Evolutionary conservation across 2,329 filamentous ascomycete species (phyloP).

Genomic region (Chrysosporium keratinophilum): DNA sequence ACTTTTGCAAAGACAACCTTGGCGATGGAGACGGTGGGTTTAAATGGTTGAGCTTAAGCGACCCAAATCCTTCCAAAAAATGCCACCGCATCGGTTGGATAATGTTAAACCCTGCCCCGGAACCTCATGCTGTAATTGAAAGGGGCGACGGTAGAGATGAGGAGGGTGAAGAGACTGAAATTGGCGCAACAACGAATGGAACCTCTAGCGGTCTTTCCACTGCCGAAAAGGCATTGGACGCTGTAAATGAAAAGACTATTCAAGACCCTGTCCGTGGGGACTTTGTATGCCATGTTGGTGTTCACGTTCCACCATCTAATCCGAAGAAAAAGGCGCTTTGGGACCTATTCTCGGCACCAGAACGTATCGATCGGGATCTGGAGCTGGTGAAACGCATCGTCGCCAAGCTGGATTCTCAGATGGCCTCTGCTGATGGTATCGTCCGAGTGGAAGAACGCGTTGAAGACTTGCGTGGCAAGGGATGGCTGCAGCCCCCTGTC

Average conservation of each 20-base stretch:
- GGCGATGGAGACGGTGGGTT: slow-evolving; percentile 86
- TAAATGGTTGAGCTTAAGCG: slow-evolving; percentile 90
- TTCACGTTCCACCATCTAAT: slow-evolving; percentile 78
- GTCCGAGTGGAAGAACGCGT: slow-evolving; percentile 77
- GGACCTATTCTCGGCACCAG: slow-evolving; percentile 91
- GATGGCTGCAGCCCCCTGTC: slow-evolving; percentile 58
- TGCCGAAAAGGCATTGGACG: slow-evolving; percentile 78
- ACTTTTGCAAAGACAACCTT: slow-evolving; percentile 87
- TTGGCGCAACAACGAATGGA: slow-evolving; percentile 24
- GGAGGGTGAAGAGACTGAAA: slow-evolving; percentile 46
- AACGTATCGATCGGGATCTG: slow-evolving; percentile 84
- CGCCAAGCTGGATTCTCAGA: slow-evolving; percentile 72
- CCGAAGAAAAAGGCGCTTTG: slow-evolving; percentile 91
- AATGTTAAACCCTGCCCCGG: slow-evolving; percentile 72
- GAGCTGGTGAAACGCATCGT: slow-evolving; percentile 72
- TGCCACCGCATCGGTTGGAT: slow-evolving; percentile 99
- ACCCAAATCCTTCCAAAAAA: slow-evolving; percentile 92
- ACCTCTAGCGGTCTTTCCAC: slow-evolving; percentile 35
- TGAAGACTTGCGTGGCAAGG: slow-evolving; percentile 65
- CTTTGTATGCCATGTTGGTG: slow-evolving; percentile 93
- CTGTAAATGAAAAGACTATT: slow-evolving; percentile 96
- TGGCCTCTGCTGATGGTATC: slow-evolving; percentile 67
- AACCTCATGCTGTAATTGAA: slow-evolving; percentile 55
- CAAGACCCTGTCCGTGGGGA: slow-evolving; percentile 88
- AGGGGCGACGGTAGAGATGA: slow-evolving; percentile 64